Evolutionary conservation across 2,329 filamentous ascomycete genomes (phyloP), one percentile per base, ranked within the genome.

Genomic region (Xylaria sp.): DNA sequence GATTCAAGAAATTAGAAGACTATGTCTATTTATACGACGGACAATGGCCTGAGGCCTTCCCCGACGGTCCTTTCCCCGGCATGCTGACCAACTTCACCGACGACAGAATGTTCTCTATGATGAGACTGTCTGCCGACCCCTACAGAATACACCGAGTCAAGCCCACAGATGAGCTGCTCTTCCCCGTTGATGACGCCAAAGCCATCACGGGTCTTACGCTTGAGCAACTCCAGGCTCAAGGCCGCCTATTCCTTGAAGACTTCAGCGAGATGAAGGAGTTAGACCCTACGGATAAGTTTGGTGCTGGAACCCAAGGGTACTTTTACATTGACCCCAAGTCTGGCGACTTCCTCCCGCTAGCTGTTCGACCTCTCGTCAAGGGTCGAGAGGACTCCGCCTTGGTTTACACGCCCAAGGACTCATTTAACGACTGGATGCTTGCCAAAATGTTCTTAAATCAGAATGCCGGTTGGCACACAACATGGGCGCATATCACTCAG

Each of bases 401-500:
- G 43, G 77, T 82, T 6, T 86, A 86, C 74, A 86, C 84, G 2
- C 84, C 84, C 2, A 72, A 78, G 0, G 84, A 86, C 66, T 61
- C 70, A 0, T 28, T 73, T 3, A 79, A 80, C n/a, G 84, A 87
- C 74, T 86, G 84, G 85, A 74, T 85, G 6, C 74, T 86, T 4
- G 85, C 84, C 6, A 86, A 86, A 76, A 82, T 85, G 52, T 79
- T 84, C 72, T 84, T 84, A 73, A 85, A 85, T 59, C 75, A 78
- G 31, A 85, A 86, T 60, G 83, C 86, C 70, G 78, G 85, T 43
- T 85, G 82, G 75, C 79, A 82, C 66, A 77, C 78, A 0, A 82
- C 84, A 62, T 82, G 80, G 75, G 79, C 80, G 65, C 83, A 86
- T 69, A 75, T 86, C 1, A 80, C 80, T 1, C 75, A 75, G n/a